Evolutionary conservation across 225 moss, liverwort and hornwort species (phyloP).

Genomic region (Bryum argenteum): DNA sequence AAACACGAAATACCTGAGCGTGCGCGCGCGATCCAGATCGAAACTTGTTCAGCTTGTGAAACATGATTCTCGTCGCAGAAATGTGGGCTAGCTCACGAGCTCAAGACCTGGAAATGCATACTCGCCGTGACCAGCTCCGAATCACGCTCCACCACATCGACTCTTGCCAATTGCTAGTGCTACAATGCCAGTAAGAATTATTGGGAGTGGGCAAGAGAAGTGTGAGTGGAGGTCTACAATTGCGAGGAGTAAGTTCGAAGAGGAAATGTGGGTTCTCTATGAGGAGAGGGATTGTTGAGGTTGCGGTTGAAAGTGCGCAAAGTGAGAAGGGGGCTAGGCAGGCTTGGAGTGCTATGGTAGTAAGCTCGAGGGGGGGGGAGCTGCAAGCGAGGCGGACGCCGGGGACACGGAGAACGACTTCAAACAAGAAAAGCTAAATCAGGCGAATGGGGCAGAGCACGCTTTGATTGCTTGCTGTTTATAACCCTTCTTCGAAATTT

Average conservation of each 20-base stretch:
- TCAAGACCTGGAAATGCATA: neutral
- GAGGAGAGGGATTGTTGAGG: too few relatives aligned
- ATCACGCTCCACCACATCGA: neutral
- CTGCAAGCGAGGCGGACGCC: conserved; percentile 19
- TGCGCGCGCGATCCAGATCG: conserved; percentile 29
- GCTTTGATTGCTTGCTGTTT: conserved; percentile 21
- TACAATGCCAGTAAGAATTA: neutral
- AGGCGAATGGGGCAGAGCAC: neutral
- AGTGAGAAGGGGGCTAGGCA: neutral
- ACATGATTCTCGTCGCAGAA: conserved; percentile 26
- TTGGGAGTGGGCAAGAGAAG: neutral
- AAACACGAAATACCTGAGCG: conserved; percentile 16
- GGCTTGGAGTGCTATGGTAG: neutral
- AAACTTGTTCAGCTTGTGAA: conserved; percentile 36
- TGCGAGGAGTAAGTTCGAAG: too few relatives aligned
- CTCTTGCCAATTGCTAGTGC: neutral
- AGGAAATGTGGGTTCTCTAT: too few relatives aligned
- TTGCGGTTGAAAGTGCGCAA: neutral
- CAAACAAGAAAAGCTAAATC: conserved; percentile 1
- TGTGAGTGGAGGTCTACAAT: too few relatives aligned
- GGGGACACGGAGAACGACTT: conserved; percentile 12
- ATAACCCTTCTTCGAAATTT: neutral
- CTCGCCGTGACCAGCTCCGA: neutral
- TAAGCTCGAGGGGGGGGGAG: neutral
- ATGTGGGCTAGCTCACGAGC: neutral